These are phyloP conservation scores for Neofusicoccum parvum DNA, from an alignment of 2,329 filamentous ascomycete species.

Conservation along the genomic window DNA sequence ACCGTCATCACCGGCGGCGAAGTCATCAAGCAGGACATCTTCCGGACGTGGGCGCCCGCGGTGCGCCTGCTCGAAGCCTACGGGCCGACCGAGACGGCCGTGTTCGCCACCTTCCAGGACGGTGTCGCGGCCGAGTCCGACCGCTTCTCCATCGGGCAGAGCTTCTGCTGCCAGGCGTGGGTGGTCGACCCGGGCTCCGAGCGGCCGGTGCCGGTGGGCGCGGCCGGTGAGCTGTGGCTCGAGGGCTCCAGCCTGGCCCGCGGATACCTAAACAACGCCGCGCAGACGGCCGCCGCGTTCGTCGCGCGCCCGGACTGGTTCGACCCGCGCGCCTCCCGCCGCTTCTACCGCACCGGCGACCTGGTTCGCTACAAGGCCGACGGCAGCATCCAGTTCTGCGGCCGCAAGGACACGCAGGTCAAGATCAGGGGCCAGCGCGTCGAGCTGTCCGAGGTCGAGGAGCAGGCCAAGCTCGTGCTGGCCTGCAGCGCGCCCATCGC, in stretches of 20 bases:
- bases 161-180: constrained; percentile 21
- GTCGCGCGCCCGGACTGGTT: constrained; percentile 28
- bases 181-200: constrained; percentile 34
- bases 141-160: not conserved
- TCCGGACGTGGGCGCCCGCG: constrained; percentile 23
- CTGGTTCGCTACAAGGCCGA: constrained; percentile 32
- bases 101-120: constrained; percentile 30
- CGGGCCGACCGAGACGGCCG: constrained; percentile 21
- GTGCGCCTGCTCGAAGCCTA: constrained; percentile 11
- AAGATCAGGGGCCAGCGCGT: constrained; percentile 43
- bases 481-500: constrained; percentile 28
- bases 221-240: constrained; percentile 50
- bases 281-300: constrained; percentile 35
- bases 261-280: constrained; percentile 43
- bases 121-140: constrained; percentile 33
- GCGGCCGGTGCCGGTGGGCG: constrained; percentile 38
- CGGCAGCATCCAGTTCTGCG: constrained; percentile 57
- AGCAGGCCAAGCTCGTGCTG: constrained; percentile 34
- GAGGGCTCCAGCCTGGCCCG: constrained; percentile 49
- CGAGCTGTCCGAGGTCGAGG: constrained; percentile 42
- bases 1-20: constrained; percentile 49
- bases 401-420: constrained; percentile 66
- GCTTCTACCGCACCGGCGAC: constrained; percentile 32
- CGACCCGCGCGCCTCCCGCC: constrained; percentile 59
- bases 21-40: constrained; percentile 38